Evolutionary conservation across 1,284 basidiomycete genomes (phyloP).

Genomic region (Blastosporella zonata): DNA sequence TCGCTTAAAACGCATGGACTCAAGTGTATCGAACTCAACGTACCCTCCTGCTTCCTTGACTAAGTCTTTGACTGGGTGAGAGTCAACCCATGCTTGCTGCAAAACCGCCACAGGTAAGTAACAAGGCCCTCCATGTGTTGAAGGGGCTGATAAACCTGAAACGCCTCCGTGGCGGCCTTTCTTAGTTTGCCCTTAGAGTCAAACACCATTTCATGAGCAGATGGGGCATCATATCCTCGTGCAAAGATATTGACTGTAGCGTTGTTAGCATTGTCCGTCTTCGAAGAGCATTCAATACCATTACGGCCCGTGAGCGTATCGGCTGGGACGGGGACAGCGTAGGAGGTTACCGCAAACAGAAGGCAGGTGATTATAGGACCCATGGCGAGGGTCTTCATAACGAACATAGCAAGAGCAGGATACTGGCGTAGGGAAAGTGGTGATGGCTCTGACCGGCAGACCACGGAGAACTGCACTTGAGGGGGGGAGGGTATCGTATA

Average conservation of each 20-base stretch:
- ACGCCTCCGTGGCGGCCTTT: not conserved
- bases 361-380: not conserved
- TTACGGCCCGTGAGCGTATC: too few relatives aligned
- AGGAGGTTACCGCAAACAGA: not conserved
- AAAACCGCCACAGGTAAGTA: not conserved
- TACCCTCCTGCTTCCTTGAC: too few relatives aligned
- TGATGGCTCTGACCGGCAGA: not conserved
- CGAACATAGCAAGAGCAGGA: not conserved
- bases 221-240: not conserved
- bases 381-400: not conserved
- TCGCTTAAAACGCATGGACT: too few relatives aligned
- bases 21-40: too few relatives aligned
- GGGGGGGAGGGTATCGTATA: too few relatives aligned
- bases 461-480: too few relatives aligned
- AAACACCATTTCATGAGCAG: not conserved
- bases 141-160: not conserved
- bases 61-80: too few relatives aligned
- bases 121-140: not conserved
- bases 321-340: not conserved
- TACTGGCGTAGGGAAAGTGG: not conserved
- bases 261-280: too few relatives aligned
- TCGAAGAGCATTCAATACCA: too few relatives aligned
- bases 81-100: not conserved
- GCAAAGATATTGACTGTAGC: not conserved
- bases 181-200: not conserved